Percentiles rank a stretch among this genome's conserved stretches.
These are phyloP conservation scores for Delonix regia DNA, from an alignment of 306 rosid genomes.

Conservation along the genomic window DNA sequence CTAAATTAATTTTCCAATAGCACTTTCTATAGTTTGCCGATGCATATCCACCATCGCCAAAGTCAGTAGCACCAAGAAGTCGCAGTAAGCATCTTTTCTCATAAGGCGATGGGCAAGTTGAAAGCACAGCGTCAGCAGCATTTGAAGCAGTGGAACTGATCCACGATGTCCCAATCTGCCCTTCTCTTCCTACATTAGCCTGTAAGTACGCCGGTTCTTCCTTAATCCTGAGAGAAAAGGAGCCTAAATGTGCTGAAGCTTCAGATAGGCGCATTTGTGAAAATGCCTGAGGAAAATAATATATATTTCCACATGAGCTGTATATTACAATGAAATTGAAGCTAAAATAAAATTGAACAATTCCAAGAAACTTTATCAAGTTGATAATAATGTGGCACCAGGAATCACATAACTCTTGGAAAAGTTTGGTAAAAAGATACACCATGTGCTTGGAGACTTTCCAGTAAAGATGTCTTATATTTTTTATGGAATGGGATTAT, in stretches of 20 bases:
- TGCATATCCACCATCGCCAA: conserved; percentile 89
- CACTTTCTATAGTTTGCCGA: conserved; percentile 67
- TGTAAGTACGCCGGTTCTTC: conserved; percentile 68
- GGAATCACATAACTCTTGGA: not conserved
- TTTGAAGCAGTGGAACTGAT: conserved; percentile 84
- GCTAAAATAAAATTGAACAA: conserved; percentile 23
- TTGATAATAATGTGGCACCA: conserved; percentile 6
- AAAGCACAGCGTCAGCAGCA: conserved; percentile 92
- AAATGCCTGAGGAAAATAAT: conserved; percentile 62
- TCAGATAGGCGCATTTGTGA: conserved; percentile 97
- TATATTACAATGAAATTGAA: conserved; percentile 8
- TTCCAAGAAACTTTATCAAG: conserved; percentile 7
- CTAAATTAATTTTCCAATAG: conserved; percentile 89
- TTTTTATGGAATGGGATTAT: not conserved
- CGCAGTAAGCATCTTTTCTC: conserved; percentile 93
- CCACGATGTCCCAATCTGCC: conserved; percentile 74
- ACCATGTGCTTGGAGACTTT: not conserved
- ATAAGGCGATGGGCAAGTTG: conserved; percentile 90
- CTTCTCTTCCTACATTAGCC: conserved; percentile 71
- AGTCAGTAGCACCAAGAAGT: conserved; percentile 92
- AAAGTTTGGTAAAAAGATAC: conserved; percentile 9
- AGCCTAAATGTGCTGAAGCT: conserved; percentile 95
- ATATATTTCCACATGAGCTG: conserved; percentile 19
- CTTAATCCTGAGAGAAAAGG: conserved; percentile 90
- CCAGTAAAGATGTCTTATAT: conserved; percentile 1